phyloP scores from a whole-genome alignment of 768 basidiomycete species.

The Agaricus subrufescens region DNA sequence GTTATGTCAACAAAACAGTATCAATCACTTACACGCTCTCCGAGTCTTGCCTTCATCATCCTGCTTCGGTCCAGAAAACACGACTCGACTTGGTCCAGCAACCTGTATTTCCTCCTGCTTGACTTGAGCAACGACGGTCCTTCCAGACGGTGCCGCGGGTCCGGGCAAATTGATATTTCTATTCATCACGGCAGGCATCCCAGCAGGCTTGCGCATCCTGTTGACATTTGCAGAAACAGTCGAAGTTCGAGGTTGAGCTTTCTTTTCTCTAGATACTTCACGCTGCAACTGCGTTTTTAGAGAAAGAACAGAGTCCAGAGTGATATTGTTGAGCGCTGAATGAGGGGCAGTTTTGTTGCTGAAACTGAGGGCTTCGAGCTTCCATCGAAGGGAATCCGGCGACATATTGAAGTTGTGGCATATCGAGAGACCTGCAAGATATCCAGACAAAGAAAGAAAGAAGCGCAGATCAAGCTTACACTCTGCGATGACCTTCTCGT shows the following conservation, averaged over 20 bases:
- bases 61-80: constrained; percentile 35
- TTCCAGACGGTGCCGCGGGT: neutral
- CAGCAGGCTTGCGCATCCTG: constrained; percentile 27
- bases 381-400: constrained; percentile 54
- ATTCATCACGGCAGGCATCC: constrained; percentile 22
- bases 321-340: constrained; percentile 33
- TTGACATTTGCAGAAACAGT: constrained; percentile 28
- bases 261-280: constrained; percentile 32
- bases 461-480: constrained; percentile 28
- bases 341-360: constrained; percentile 20
- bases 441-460: neutral
- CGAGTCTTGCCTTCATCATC: constrained; percentile 34
- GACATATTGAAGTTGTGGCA: constrained; percentile 58
- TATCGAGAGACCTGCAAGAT: constrained; percentile 52
- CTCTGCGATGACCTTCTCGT: constrained; percentile 41
- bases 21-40: constrained; percentile 50
- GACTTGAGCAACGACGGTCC: constrained; percentile 18
- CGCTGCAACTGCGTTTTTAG: constrained; percentile 48
- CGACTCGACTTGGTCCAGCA: constrained; percentile 23
- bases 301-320: constrained; percentile 43
- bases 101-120: constrained; percentile 32
- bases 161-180: constrained; percentile 16
- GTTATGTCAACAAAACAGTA: neutral
- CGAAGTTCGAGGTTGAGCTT: constrained; percentile 21
- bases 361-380: constrained; percentile 60